Base-by-base conservation (phyloP, 2,329 filamentous ascomycete genomes). In the Sarocladiaceae sp. region DNA sequence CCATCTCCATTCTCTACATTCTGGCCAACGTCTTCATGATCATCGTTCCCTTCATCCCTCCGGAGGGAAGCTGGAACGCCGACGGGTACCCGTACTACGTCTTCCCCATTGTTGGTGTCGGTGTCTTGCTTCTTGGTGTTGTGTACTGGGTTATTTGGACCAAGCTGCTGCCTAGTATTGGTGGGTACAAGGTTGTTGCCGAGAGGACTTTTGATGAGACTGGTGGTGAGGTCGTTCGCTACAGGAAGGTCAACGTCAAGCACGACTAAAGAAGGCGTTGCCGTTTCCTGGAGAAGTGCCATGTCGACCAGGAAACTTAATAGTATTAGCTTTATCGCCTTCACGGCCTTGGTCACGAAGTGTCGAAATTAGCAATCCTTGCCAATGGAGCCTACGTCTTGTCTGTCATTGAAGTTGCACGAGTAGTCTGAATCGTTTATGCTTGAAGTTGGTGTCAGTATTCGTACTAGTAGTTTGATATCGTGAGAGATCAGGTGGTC, bases 31-130 rank as follows among this genome's bases (percentile, higher is more conserved):
- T 76, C 23, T 80, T 80, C 55, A 68, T 82, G 8, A 73, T 73
- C 2, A 33, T 80, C 0, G 76, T 79, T 0, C 79, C 79, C 0
- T 81, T 83, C 52, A 73, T 83, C 40, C 78, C 79, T 2, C 79
- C 47, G 0, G 68, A 70, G 29, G 72, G 69, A 2, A 70, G 67
- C 57, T 74, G 71, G 67, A 70, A 73, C 49, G 70, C 71, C 1
- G 70, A 75, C 12, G 73, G 75, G 0, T 81, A 81, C 36, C 76
- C 77, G 2, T 81, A 81, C 66, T 83, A 77, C 53, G 66, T 80
- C 0, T 80, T 80, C 57, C 78, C 79, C 0, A 70, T 80, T 0
- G 77, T 82, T 1, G 78, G 77, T 0, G 71, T 80, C 1, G 71
- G 70, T 1, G 74, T 82, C 6, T 59, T 82, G 23, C 48, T 78